phyloP scores from a whole-genome alignment of 257 asterid species.

The Mentha longifolia region DNA sequence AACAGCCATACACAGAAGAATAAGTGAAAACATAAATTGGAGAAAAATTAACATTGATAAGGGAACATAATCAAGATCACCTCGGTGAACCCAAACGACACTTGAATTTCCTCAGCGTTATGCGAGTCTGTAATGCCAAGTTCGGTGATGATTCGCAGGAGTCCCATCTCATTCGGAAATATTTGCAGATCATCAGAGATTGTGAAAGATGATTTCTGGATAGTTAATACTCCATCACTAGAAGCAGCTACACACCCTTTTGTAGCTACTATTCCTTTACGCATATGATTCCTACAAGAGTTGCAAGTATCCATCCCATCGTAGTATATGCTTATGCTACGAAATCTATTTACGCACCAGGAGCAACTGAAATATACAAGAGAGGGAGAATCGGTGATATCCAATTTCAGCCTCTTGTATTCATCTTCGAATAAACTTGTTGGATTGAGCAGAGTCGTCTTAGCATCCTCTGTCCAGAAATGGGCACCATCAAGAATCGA shows the following conservation, averaged over 20 bases:
- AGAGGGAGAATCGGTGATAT: neutral
- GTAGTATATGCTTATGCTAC: no score
- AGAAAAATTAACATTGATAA: no score
- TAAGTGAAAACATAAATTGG: no score
- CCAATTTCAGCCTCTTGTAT: slow-evolving; percentile 3
- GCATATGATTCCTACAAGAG: no score
- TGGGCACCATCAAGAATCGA: neutral
- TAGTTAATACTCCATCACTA: neutral
- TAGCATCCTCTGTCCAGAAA: no score
- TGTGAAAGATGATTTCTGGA: neutral
- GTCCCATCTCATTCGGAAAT: neutral
- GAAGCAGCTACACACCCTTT: neutral
- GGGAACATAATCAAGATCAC: no score
- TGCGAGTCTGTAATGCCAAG: no score
- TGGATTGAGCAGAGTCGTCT: slow-evolving; percentile 2
- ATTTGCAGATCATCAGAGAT: slow-evolving; percentile 24
- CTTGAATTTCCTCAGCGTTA: slow-evolving; percentile 1
- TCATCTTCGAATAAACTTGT: neutral
- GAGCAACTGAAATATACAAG: no score
- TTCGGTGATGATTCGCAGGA: neutral
- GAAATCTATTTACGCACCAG: no score
- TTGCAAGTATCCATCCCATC: no score
- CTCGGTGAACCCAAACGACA: neutral
- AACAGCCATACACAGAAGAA: no score
- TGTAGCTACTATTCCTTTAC: no score